phyloP scores from a whole-genome alignment of 1,284 basidiomycete genomes.

The Taiwanofungus camphoratus region DNA sequence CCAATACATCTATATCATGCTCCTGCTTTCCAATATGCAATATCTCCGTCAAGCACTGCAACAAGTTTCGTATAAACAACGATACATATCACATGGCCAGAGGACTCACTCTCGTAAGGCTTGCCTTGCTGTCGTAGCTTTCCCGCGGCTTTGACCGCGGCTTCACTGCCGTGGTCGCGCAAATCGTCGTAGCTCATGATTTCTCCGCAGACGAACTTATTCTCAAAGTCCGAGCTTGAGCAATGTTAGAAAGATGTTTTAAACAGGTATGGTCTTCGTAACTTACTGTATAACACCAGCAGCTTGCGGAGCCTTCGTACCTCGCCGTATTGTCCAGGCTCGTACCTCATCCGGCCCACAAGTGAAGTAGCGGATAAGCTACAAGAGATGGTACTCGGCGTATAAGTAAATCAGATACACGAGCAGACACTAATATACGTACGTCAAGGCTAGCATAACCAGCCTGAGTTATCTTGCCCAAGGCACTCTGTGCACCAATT shows the following conservation, averaged over 20 bases:
- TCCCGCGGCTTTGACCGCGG: constrained; percentile 90
- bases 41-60: constrained; percentile 77
- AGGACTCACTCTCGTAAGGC: constrained; percentile 80
- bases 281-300: constrained; percentile 97
- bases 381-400: constrained; percentile 5
- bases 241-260: constrained; percentile 8
- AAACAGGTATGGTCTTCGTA: background rate
- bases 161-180: constrained; percentile 87
- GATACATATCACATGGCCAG: background rate
- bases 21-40: constrained; percentile 83
- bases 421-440: constrained; percentile 21
- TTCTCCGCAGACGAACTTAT: constrained; percentile 99
- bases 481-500: constrained; percentile 62
- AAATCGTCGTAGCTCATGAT: constrained; percentile 94
- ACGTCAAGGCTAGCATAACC: constrained; percentile 85
- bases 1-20: no score
- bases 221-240: constrained; percentile 84
- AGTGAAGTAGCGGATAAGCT: constrained; percentile 96
- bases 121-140: constrained; percentile 97
- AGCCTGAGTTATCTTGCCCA: constrained; percentile 90
- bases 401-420: background rate
- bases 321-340: constrained; percentile 95
- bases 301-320: constrained; percentile 93
- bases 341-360: constrained; percentile 96
- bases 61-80: background rate